Evolutionary conservation across 2,329 filamentous ascomycete species (phyloP).

Genomic region (Neurospora sp.): DNA sequence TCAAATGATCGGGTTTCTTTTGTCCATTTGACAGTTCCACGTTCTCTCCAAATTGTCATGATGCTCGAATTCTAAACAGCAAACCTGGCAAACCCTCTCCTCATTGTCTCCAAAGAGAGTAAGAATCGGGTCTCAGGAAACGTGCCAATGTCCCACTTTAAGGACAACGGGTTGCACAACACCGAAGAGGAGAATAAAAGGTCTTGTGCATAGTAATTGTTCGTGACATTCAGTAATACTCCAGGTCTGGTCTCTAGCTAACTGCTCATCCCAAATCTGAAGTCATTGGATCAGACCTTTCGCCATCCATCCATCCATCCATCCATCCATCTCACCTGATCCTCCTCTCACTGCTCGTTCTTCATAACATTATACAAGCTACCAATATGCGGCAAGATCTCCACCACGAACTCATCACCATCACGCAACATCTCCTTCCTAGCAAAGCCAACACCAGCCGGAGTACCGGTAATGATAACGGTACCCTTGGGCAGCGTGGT

Average conservation of each 20-base stretch:
- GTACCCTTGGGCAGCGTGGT: conserved; percentile 32
- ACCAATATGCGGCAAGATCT: conserved; percentile 33
- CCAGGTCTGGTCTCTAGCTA: not conserved
- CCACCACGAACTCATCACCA: conserved; percentile 33
- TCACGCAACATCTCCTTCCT: conserved; percentile 27
- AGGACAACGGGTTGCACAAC: not conserved
- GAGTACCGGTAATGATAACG: conserved; percentile 34
- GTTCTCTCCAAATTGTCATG: no score
- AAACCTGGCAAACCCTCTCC: not conserved
- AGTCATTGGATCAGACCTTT: no score
- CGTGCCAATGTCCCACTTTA: not conserved
- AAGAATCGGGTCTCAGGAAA: not conserved
- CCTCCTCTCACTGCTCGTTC: conserved; percentile 23
- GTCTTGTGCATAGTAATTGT: not conserved
- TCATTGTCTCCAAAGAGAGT: not conserved
- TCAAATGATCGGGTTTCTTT: no score
- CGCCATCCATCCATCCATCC: no score
- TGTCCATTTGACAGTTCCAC: no score
- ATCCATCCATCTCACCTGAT: not conserved
- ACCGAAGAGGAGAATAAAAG: not conserved
- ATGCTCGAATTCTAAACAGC: not conserved
- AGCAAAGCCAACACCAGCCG: conserved; percentile 31
- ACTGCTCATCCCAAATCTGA: not conserved
- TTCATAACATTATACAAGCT: conserved; percentile 30
- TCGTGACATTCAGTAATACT: not conserved